Conservation (phyloP, 1,284 basidiomycete genomes). For the Meripilus lineatus region DNA sequence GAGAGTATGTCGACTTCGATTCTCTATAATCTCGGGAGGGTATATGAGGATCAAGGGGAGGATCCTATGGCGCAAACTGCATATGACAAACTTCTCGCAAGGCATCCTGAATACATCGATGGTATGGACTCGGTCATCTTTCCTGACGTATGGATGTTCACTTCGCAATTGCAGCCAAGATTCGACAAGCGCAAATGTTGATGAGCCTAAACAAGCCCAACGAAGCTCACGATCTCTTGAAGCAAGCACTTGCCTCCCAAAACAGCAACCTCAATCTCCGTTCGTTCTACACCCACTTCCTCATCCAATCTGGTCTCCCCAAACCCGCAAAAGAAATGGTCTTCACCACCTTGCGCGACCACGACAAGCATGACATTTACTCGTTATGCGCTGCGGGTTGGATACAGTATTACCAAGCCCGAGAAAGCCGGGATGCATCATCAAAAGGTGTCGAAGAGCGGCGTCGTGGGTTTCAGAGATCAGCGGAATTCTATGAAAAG, state of each 20-base stretch:
- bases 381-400: conserved; percentile 85
- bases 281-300: conserved; percentile 85
- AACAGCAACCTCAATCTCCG: conserved; percentile 73
- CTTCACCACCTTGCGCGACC: conserved; percentile 76
- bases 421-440: conserved; percentile 65
- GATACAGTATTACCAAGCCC: conserved; percentile 78
- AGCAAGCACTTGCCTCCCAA: conserved; percentile 77
- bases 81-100: conserved; percentile 76
- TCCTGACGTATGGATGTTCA: background rate
- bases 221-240: conserved; percentile 82
- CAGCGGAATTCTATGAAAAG: conserved; percentile 88
- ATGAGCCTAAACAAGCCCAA: conserved; percentile 62
- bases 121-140: conserved; percentile 51
- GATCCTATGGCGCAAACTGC: conserved; percentile 71
- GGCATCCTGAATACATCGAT: conserved; percentile 92
- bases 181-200: conserved; percentile 81
- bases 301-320: conserved; percentile 67
- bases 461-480: conserved; percentile 70
- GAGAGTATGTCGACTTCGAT: conserved; percentile 77
- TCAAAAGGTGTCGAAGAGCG: conserved; percentile 67
- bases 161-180: conserved; percentile 67
- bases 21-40: conserved; percentile 84
- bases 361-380: conserved; percentile 85
- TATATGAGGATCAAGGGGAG: conserved; percentile 81
- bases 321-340: conserved; percentile 85